Evolutionary conservation across 2,329 filamentous ascomycete species (phyloP), one percentile per base, ranked within the genome.

Genomic region (Myrmaecium sp.): DNA sequence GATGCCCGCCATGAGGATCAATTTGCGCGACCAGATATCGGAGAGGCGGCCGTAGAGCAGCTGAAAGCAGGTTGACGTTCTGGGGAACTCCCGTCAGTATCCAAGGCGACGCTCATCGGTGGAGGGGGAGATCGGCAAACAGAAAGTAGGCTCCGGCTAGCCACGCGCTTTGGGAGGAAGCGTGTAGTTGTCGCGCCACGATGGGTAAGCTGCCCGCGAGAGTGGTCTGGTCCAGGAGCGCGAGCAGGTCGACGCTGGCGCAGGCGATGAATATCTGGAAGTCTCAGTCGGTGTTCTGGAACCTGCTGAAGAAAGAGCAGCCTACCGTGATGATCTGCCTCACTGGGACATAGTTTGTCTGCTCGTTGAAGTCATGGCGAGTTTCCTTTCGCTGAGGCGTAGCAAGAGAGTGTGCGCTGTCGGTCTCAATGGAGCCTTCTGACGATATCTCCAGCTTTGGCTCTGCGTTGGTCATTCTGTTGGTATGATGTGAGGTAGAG

Each of bases 11-110:
- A 70, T 42, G 3, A 69, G 39, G 18, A 67, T 63, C 3, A 55
- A 49, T 35, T 69, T 69, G 2, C 66, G 55, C 10, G 65, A 65
- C 59, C 62, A 69, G 18, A 69, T 69, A 35, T 70, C 64, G 3
- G 55, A 60, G 2, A 66, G 37, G 26, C 66, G 67, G 3, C 72
- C 74, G 32, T 62, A 57, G 4, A 61, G 36, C 1, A 63, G 45
- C 29, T 63, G 60, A 12, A 57, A 58, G 2, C 57, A 49, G 0
- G 58, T 62, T 1, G 58, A 56, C 1, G 55, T 58, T 4, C 26
- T 29, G 11, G 10, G 14, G 18, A 14, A 19, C 12, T n/a, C n/a
- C n/a, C n/a, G n/a, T n/a, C n/a, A n/a, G n/a, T n/a, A n/a, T n/a
- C n/a, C n/a, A n/a, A n/a, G n/a, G n/a, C n/a, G n/a, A n/a, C n/a